Evolutionary conservation across 1,139 yeast genomes (phyloP), one percentile per base, ranked within the genome.

Genomic region (Diutina mesorugosa): DNA sequence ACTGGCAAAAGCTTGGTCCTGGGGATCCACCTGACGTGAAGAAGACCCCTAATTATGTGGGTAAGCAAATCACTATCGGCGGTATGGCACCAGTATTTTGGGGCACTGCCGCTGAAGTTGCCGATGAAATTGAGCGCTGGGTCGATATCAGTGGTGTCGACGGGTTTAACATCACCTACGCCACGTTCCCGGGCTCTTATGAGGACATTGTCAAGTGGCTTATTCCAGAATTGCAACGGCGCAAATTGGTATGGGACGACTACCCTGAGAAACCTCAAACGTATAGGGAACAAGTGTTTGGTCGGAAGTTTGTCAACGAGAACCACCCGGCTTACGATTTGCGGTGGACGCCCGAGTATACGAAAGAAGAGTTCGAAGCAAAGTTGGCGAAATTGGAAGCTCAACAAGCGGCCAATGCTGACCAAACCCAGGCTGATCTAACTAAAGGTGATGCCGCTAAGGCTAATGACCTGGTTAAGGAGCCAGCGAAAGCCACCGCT

Each of bases 281-380:
- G 3, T 67, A 62, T 56, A 63, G 71, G 59, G 71, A 68, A 58
- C 67, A 66, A 57, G 45, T 68, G 6, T 68, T 67, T 59, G 71
- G 71, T 7, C 55, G 60, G 16, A 65, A 63, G 38, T 68, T 58
- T 58, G 61, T 67, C 16, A 60, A 58, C 47, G 64, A 63, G 12
- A 58, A 64, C 60, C 79, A 75, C 58, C 76, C 76, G 18, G 78
- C 78, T 10, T 60, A 73, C 60, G 65, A 64, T 1, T 64, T 73
- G 51, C 72, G 76, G 65, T 75, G 79, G 79, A 66, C 64, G 54
- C 68, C 70, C 10, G 73, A 71, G 30, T 73, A 68, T 57, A 57
- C 72, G 0, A 71, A 67, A 59, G 73, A 70, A 57, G 74, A 72
- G 30, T 72, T 72, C 59, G 78, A 74, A 57, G 61, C 51, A 1